Evolutionary conservation across 2,329 filamentous ascomycete species (phyloP), one percentile per base, ranked within the genome.

Genomic region (Talaromyces sp.): DNA sequence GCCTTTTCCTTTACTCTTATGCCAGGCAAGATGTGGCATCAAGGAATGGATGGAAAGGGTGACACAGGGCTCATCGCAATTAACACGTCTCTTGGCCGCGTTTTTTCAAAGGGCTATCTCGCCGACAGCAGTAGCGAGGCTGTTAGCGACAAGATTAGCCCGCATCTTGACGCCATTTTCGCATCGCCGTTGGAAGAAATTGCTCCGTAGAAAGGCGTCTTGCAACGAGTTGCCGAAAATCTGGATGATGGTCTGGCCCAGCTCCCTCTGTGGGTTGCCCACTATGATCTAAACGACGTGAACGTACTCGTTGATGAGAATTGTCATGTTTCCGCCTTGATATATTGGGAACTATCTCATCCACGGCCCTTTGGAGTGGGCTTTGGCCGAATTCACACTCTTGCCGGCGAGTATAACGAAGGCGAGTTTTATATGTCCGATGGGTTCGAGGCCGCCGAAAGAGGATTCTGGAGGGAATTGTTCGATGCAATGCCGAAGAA

Each of bases 331-430:
- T 64, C 65, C 17, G 65, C 59, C 22, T 39, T 68, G 57, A 65
- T 66, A 44, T 65, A 66, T 60, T 67, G 65, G 66, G 61, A 67
- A 58, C 8, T 39, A n/a, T 39, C 17, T 39, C 36, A 39, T 39
- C 36, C 36, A 39, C 15, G 36, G 7, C 63, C 19, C 69, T 73
- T 59, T 72, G 68, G 70, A 55, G 58, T 36, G 64, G 64, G 39
- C 49, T 72, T 72, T 30, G 51, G 60, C 42, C 69, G 66, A 13
- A 73, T 69, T 63, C 78, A 44, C 33, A 36, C 53, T 33, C 22
- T 33, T 13, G 30, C n/a, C 6, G 17, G 15, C n/a, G n/a, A 22
- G 22, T 22, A 25, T 47, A n/a, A n/a, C 44, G 19, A 47, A 47
- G 19, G 44, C 22, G 44, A 47, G 22, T 11, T 25, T 22, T 47